These are phyloP conservation scores for Leucosporidium creatinivorum DNA, from an alignment of 768 basidiomycete genomes.

Conservation along the genomic window DNA sequence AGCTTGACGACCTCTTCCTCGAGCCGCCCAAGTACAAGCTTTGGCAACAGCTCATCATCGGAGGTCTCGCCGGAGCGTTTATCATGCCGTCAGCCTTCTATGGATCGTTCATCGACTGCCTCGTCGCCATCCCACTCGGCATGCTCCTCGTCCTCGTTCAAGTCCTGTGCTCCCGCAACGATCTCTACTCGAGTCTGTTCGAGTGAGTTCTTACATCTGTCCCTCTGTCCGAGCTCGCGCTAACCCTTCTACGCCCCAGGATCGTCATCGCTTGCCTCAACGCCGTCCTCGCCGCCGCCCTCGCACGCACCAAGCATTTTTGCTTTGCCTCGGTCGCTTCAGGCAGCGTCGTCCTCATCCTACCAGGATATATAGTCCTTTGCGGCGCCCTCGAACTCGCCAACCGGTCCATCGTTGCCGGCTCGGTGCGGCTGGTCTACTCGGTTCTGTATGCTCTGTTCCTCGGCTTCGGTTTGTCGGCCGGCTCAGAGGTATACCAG, in stretches of 20 bases:
- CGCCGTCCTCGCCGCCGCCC: conserved; percentile 67
- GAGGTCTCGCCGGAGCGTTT: conserved; percentile 49
- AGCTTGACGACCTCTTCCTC: conserved; percentile 65
- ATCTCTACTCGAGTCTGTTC: conserved; percentile 70
- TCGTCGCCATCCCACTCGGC: conserved; percentile 66
- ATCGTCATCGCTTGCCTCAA: conserved; percentile 69
- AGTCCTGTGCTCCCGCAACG: conserved; percentile 55
- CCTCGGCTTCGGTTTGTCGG: conserved; percentile 65
- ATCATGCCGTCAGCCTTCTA: conserved; percentile 48
- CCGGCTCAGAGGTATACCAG: conserved; percentile 62
- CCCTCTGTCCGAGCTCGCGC: neutral
- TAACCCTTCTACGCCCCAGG: conserved; percentile 24
- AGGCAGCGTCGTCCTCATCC: conserved; percentile 66
- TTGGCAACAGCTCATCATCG: conserved; percentile 59
- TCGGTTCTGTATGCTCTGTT: conserved; percentile 48
- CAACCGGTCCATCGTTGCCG: conserved; percentile 72
- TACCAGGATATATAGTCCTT: conserved; percentile 54
- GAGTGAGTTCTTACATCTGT: conserved; percentile 42
- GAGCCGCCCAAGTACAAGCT: conserved; percentile 45
- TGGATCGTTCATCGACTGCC: conserved; percentile 65
- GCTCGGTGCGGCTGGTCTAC: conserved; percentile 72
- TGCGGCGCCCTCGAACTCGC: conserved; percentile 44
- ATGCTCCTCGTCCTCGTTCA: conserved; percentile 69
- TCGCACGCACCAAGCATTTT: conserved; percentile 58
- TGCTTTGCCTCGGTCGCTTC: conserved; percentile 76